phyloP scores from a whole-genome alignment of 805 yeast species.

The Wickerhamiella parazyma region DNA sequence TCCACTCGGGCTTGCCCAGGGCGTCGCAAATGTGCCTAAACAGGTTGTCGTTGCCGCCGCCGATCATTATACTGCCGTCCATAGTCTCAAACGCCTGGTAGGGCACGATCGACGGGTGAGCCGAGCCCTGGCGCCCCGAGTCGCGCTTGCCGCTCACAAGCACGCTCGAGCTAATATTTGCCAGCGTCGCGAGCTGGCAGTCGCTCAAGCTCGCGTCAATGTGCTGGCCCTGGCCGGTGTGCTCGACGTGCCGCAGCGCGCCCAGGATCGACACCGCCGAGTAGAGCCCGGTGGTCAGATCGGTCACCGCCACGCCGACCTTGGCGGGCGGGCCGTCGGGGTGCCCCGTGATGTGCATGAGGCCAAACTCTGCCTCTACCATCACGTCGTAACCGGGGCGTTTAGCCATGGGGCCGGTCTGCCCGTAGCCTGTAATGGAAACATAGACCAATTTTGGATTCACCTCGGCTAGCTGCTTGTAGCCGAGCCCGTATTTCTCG shows the following conservation, averaged over 20 bases:
- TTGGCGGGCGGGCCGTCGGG: conserved; percentile 31
- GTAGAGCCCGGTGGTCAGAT: conserved; percentile 30
- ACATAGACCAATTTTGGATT: conserved; percentile 27
- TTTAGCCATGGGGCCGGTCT: conserved; percentile 28
- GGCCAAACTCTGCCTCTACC: conserved; percentile 34
- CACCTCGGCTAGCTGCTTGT: conserved; percentile 19
- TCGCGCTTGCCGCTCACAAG: conserved; percentile 29
- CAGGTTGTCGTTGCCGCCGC: conserved; percentile 31
- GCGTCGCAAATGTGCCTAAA: conserved; percentile 25
- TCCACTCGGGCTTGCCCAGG: conserved; percentile 28
- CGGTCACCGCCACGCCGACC: conserved; percentile 34
- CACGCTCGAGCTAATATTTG: conserved; percentile 30
- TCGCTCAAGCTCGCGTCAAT: conserved; percentile 29
- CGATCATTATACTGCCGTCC: conserved; percentile 29
- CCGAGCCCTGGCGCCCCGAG: conserved; percentile 30
- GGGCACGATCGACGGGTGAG: conserved; percentile 31
- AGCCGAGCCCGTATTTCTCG: conserved; percentile 27
- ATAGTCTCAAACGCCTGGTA: conserved; percentile 30
- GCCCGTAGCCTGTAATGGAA: conserved; percentile 32
- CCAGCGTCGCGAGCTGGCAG: conserved; percentile 30
- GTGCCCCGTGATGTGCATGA: conserved; percentile 33
- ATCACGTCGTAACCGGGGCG: conserved; percentile 34
- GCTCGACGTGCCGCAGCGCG: conserved; percentile 25
- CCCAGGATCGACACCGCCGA: conserved; percentile 29
- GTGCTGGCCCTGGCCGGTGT: conserved; percentile 28